Base-by-base conservation (phyloP, 2,329 filamentous ascomycete genomes). In the Phoma herbarum region DNA sequence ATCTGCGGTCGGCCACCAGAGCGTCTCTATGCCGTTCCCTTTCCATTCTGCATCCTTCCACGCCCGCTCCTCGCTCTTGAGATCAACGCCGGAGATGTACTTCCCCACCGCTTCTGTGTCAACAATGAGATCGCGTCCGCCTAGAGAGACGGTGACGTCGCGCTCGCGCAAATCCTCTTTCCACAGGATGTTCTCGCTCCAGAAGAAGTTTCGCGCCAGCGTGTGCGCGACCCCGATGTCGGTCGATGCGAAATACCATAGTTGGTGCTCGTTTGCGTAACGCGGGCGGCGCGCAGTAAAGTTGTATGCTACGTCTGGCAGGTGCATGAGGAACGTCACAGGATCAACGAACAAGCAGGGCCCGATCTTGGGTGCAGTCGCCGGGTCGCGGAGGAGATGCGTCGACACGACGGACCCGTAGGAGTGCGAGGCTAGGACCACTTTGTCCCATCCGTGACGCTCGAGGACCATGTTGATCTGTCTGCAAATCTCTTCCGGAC, bases 221-320 rank as follows among this genome's bases (percentile, higher is more conserved):
- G 85, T 86, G 55, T 89, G 83, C 10, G 88, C 84, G 2, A 90
- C 86, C 2, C 87, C 87, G 26, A 87, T 85, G 64, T 92, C 89
- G 52, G 83, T 88, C 43, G 83, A 86, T 6, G 86, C 89, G 70
- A 90, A 91, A 66, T 89, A 92, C 81, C 86, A 89, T 14, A 92
- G 78, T 70, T 89, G 84, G 79, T 85, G 88, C 74, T 92, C 88
- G 61, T 89, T 90, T n/a, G 89, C 88, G 1, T 56, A 51, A 10
- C 51, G 53, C 1, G 75, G 75, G 18, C 50, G 61, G 14, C 75
- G 67, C 6, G 67, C 68, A 55, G 77, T 70, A 53, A 92, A 91
- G 75, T 91, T 92, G 79, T 87, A 91, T 11, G 88, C 87, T 29
- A 91, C 87, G 60, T 89, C 82, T 1, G 89, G 89, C 33, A 89